Base-by-base conservation (phyloP, 1,139 yeast species). In the Taiozyma sp. region DNA sequence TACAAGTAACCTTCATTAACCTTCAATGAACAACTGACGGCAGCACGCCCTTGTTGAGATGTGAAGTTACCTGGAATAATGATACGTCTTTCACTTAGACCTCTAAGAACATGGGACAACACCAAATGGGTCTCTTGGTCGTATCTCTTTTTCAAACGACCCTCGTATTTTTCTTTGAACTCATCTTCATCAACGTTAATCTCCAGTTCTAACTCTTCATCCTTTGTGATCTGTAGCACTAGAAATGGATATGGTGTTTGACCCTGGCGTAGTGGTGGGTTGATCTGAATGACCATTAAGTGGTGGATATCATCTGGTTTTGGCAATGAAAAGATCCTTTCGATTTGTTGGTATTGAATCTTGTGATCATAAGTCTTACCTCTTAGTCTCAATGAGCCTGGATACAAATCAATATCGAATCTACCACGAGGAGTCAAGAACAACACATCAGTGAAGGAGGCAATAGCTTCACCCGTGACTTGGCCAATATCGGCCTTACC, bases 351-450 rank as follows among this genome's bases (percentile, higher is more conserved):
- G 70, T 88, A 93, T 67, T 88, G 97, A 53, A 95, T 80, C 71
- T 93, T 95, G 77, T 93, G 95, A 69, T 93, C 99, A 70, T 95
- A 93, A 3, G 99, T 93, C 71, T 93, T 93, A 68, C 99, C 99
- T 64, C 99, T 84, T 52, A 93, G 77, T 67, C 99, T 83, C 70
- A 95, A 80, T 44, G 95, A 88, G 29, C 82, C 80, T 44, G 89
- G 84, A 70, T 88, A 93, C 85, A 93, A 86, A 68, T 91, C 98
- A 61, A 93, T 87, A 68, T 95, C 99, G 69, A 91, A 93, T 69
- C 99, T 93, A 61, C 99, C 99, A 78, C 96, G 83, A 61, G 99
- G 99, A 1, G 99, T 95, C 54, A 95, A 81, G 77, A 93, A 90
- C 65, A 93, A 77, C 11, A 90, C 85, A 63, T 91, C 98, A 49